Base-by-base conservation (phyloP, 257 asterid species). In the Pogostemon cablin region DNA sequence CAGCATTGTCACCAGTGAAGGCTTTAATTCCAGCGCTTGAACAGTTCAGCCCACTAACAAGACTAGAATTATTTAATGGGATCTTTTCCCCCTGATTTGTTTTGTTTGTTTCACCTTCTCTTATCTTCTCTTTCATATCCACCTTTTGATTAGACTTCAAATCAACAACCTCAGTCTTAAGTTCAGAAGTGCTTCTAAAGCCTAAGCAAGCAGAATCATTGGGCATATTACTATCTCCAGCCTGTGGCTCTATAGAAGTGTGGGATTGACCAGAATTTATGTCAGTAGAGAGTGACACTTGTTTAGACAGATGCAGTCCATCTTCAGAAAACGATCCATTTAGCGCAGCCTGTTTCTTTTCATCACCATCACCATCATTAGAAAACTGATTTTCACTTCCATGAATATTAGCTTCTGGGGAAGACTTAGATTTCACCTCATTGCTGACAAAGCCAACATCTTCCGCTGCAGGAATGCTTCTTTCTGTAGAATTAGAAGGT, bases 401-500 rank as follows among this genome's bases (percentile, higher is more conserved):
- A 20, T 62, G 47, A 25, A 62, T 25, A 46, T 71, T 43, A 68
- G 71, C 88, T 58, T 56, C 81, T 52, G 81, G 72, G 53, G 84
- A 61, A 49, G 80, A 48, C 74, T 78, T 86, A 5, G 87, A 81
- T 58, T 76, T 93, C 60, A 77, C 86, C 72, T 81, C 91, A 64
- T 84, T 91, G 47, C 83, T 81, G 40, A 1, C 52, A 62, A 12
- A 35, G 71, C 83, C 77, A 74, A 61, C 75, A 71, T 86, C 93
- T 70, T 81, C 91, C 35, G 70, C 74, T 5, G 77, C 80, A 72
- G 81, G 81, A 17, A 80, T 81, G 65, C 75, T 81, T 50, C 78
- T 76, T 77, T 84, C 96, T 6, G 87, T 71, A 77, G 96, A 84
- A 80, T 71, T 83, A 40, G 85, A 52, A 7, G 95, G 96, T 9